Conservation (phyloP, 2,329 filamentous ascomycete species). For the Hypoxylon sp. region DNA sequence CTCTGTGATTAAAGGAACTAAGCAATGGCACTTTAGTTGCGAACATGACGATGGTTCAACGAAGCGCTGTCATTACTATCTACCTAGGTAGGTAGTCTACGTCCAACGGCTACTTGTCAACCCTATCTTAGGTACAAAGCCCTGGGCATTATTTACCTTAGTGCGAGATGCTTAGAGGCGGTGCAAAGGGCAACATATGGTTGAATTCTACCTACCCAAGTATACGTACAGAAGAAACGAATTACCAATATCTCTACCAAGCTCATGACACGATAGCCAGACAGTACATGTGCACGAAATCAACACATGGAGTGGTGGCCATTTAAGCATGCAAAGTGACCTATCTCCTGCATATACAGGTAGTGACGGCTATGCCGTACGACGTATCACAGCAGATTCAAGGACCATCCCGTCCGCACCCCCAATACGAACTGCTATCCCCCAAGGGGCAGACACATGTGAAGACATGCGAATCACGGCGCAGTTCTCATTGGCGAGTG, state of each 20-base stretch:
- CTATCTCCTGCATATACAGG: constrained; percentile 12
- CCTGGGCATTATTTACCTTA: constrained; percentile 16
- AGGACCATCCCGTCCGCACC: constrained; percentile 16
- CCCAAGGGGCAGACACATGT: constrained; percentile 11
- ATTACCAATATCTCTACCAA: constrained; percentile 22
- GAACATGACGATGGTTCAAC: constrained; percentile 2
- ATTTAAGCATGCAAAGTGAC: constrained; percentile 19
- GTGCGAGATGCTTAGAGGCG: constrained; percentile 20
- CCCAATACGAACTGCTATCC: constrained; percentile 5
- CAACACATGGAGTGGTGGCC: background rate
- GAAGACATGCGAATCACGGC: background rate
- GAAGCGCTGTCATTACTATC: constrained; percentile 9
- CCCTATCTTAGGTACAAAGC: constrained; percentile 16
- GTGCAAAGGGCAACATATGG: constrained; percentile 10
- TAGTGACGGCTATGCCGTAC: constrained; percentile 28
- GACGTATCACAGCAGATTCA: constrained; percentile 29
- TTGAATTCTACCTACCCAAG: constrained; percentile 4
- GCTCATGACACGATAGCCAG: background rate
- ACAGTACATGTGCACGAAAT: background rate
- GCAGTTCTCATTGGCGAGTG: background rate
- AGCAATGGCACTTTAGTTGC: background rate
- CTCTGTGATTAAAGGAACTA: constrained; percentile 11
- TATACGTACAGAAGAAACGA: constrained; percentile 18
- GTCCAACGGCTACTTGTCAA: constrained; percentile 25
- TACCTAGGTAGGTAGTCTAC: too few species aligned